Base-by-base conservation (phyloP, 2,329 filamentous ascomycete genomes). In the Nigrospora osmanthi region DNA sequence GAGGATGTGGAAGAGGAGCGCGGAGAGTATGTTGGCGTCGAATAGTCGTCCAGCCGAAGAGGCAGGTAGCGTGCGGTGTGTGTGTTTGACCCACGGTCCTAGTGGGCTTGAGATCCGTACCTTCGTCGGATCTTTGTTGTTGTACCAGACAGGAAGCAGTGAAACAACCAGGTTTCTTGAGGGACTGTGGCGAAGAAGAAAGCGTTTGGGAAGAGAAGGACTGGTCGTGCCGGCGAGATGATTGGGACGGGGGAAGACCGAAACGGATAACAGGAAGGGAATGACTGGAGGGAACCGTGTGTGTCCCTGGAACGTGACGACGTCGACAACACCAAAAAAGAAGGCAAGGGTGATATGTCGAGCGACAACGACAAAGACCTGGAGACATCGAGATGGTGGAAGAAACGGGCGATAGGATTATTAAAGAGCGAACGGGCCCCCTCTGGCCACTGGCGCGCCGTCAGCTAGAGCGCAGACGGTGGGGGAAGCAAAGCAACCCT, bases 161-260 rank as follows among this genome's bases (percentile, higher is more conserved):
- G 58, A 62, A 62, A 62, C 60, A 49, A 56, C 60, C 60, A 58
- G 60, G 59, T 60, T 61, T 54, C 55, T 54, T 46, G 53, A 28
- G 45, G 43, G 50, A 49, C 48, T 49, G 42, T 47, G 50, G 47
- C 45, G 53, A 53, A 54, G n/a, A 30, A 33, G 32, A 54, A 48
- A 49, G 49, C 40, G 44, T 47, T 47, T 48, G 30, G n/a, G 52
- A 53, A 44, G 47, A 31, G 41, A 42, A 49, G 43, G 45, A 52
- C 47, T 49, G 42, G 23, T 42, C 44, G 43, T 40, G 43, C 49
- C 37, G 40, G 44, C n/a, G 34, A 14, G 34, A 35, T 16, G 34
- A n/a, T 14, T 35, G 34, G 15, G 42, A 56, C 49, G 46, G 52
- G 46, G 51, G 50, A 55, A 49, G 52, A 56, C 55, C 5, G 23